Base-by-base conservation (phyloP, 176 grass and related monocot genomes). In the Pharus latifolius region DNA sequence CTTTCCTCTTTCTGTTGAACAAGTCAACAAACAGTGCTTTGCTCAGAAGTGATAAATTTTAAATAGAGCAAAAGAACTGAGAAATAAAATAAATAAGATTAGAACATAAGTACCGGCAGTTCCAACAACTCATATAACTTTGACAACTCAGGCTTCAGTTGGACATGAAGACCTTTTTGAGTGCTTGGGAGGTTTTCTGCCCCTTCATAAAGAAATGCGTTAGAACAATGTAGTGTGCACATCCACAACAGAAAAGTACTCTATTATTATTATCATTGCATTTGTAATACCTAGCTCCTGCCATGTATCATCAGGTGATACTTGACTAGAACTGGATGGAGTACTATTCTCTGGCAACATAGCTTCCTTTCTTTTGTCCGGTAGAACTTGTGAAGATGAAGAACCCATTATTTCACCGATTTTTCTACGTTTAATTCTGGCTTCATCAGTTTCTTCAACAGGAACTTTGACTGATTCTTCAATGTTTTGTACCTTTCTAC, bases 401-500 rank as follows among this genome's bases (percentile, higher is more conserved):
- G 49, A 37, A 63, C 63, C 73, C 47, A 82, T 59, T 38, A 56
- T 75, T 73, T 46, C 85, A 56, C 45, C 74, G 52, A 64, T 70
- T 78, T 86, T 97, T 65, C 78, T 92, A 30, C 52, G 71, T 70
- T 82, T 97, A 65, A 69, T 83, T 52, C 63, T 87, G 30, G 28
- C 49, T 73, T 83, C 78, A 43, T 88, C 81, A 76, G 78, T 54
- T 67, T 84, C 88, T 79, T 67, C 72, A 6, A 63, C 66, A 73
- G 60, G 38, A 37, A 60, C n/a, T 49, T 77, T 83, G 29, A 38
- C 73, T 64, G 65, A 80, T 47, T 82, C 70, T 30, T 79, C 80
- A 18, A 63, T 57, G 33, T 76, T 81, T 28, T 79, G 86, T 68
- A 90, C 61, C 67, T 92, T 97, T 88, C 89, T 87, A 54, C 86